Evolutionary conservation across 805 yeast genomes (phyloP), one percentile per base, ranked within the genome.

Genomic region (Clavispora phyllophila): DNA sequence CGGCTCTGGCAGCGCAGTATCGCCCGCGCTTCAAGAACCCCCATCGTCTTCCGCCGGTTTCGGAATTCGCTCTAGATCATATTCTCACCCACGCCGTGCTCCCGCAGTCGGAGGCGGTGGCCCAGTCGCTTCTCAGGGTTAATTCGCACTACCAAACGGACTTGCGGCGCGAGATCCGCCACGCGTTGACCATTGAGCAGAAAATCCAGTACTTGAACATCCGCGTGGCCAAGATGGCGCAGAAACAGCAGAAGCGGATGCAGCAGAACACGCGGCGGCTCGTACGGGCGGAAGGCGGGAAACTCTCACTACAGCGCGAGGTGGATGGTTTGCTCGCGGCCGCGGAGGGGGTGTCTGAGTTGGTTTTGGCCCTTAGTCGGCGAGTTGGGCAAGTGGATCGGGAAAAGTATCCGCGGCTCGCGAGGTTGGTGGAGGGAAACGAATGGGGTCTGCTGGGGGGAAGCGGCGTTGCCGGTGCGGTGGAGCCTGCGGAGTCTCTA

Each of bases 151-250:
- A 68, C 45, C 68, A 68, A 44, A 47, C 53, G 22, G 75, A 70
- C 42, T 55, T 70, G 40, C 53, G 62, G 44, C 48, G 46, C 27
- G 72, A 67, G 38, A 60, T 69, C 33, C 56, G 65, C 42, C 47
- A 47, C 22, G 62, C 63, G 34, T 48, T 70, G 36, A 51, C 65
- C 9, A 51, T 62, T 12, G 75, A 70, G 48, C 73, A 69, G 51
- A 58, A 57, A 44, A 60, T 70, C 33, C 75, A 70, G 50, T 59
- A 57, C 45, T 65, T 66, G 42, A 70, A 70, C 49, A 63, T 68
- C 20, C 57, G 56, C 29, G 57, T 68, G 12, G 63, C 65, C 15
- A 66, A 66, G 45, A 47, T 56, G 33, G 55, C 62, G 14, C 54
- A 45, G 40, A 47, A 42, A 26, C 47, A 58, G 32, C 56, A 52